Percentiles rank a stretch among this genome's conserved stretches.
phyloP scores from a whole-genome alignment of 805 yeast genomes.

The Candida verbasci region DNA sequence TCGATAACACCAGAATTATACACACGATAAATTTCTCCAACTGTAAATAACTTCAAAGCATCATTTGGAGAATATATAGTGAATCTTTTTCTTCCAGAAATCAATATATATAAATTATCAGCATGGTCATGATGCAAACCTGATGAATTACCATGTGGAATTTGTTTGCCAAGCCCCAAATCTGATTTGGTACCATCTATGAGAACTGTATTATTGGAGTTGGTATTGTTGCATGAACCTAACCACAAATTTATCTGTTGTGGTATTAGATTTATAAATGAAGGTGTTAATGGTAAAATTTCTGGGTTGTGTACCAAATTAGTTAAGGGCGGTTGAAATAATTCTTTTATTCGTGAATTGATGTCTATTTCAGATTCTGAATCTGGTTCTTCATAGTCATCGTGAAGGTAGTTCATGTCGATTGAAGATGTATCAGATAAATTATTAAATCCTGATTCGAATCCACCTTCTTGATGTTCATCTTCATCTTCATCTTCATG shows the following conservation, averaged over 20 bases:
- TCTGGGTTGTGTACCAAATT: conserved; percentile 17
- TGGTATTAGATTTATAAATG: conserved; percentile 45
- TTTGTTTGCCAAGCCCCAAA: conserved; percentile 43
- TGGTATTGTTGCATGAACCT: conserved; percentile 32
- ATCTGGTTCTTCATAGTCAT: conserved; percentile 37
- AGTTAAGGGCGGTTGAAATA: conserved; percentile 62
- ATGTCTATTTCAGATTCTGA: conserved; percentile 6
- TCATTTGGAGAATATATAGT: conserved; percentile 63
- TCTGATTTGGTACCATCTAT: conserved; percentile 11
- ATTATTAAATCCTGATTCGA: conserved; percentile 11
- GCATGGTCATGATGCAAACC: conserved; percentile 83
- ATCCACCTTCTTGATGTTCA: conserved; percentile 14
- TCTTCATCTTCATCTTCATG: conserved; percentile 20
- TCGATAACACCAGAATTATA: conserved; percentile 66
- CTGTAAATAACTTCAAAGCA: conserved; percentile 55
- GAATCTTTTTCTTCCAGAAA: conserved; percentile 60
- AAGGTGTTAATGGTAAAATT: conserved; percentile 32
- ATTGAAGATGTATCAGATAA: conserved; percentile 20
- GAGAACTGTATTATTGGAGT: not conserved
- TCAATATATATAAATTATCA: conserved; percentile 63
- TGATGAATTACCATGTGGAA: conserved; percentile 60
- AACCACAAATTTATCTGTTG: conserved; percentile 78
- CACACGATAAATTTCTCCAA: conserved; percentile 54
- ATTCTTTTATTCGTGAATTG: conserved; percentile 38
- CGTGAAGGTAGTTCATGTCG: conserved; percentile 33